phyloP scores from a whole-genome alignment of 1,284 basidiomycete species.

The Ceratobasidium sp. region DNA sequence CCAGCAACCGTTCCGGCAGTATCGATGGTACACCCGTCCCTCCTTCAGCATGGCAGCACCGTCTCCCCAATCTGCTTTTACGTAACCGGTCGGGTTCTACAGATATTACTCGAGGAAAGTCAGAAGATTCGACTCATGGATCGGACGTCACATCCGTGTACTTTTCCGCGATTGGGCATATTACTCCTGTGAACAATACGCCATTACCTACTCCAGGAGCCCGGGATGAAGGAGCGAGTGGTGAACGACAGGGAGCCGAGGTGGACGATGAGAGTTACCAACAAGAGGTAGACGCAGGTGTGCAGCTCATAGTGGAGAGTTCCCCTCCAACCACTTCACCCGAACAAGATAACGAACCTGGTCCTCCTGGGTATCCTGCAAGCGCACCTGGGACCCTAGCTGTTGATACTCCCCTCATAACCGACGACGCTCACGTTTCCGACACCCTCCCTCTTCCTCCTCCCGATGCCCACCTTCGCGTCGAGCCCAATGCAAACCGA shows the following conservation, averaged over 20 bases:
- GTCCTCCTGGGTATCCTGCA: background rate
- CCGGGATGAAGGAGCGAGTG: background rate
- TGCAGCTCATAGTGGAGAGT: slow-evolving; percentile 24
- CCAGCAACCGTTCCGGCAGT: background rate
- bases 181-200: too few relatives aligned
- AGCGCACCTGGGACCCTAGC: too few relatives aligned
- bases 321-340: background rate
- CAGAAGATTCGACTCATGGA: background rate
- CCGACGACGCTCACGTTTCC: too few relatives aligned
- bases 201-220: background rate
- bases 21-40: background rate
- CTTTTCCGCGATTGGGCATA: slow-evolving; percentile 21
- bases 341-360: background rate
- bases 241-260: background rate
- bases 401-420: too few relatives aligned
- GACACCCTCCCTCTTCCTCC: too few relatives aligned
- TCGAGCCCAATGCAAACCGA: slow-evolving; percentile 1
- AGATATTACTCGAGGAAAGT: background rate
- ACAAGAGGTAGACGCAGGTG: slow-evolving; percentile 28
- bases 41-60: slow-evolving; percentile 32
- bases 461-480: background rate
- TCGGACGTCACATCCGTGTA: slow-evolving; percentile 33
- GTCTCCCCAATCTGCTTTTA: slow-evolving; percentile 5
- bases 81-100: slow-evolving; percentile 7
- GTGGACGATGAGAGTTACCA: background rate